Evolutionary conservation across 2,329 filamentous ascomycete genomes (phyloP), one percentile per base, ranked within the genome.

Genomic region (Botrytis porri): DNA sequence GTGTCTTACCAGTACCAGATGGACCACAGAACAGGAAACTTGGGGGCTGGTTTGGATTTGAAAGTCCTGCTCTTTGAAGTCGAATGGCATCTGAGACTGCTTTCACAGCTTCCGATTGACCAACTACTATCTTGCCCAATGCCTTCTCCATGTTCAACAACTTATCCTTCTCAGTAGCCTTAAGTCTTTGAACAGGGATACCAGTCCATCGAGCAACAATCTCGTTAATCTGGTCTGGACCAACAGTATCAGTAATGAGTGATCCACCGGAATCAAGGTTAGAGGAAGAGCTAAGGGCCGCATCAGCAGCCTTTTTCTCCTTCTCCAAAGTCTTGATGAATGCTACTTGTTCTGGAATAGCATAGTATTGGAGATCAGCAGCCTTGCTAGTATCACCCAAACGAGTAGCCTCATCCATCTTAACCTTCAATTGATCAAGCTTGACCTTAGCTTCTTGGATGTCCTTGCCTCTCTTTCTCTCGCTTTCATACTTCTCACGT

Each of bases 11-110:
- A 20, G 96, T 99, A 86, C 96, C 96, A 0, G 95, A 98, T 22
- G 96, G 96, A 85, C 96, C 96, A 80, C 96, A 98, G 89, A 99
- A 99, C 73, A 99, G 88, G 90, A 99, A 99, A 81, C 94, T 97
- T 4, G 96, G 96, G 39, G 96, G 96, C 80, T 97, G 94, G 82
- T 98, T 98, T 43, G 96, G 96, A 81, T 99, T 99, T 83, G 89
- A 89, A 61, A 99, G 92, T 73, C 96, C 96, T 72, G 96, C 98
- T 76, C 96, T 91, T 83, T 98, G 95, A 59, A 99, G 88, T 76
- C 96, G 91, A 80, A 99, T 99, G 70, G 96, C 94, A 80, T 99
- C 98, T 71, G 95, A 95, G 45, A 99, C 96, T 1, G 95, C 94
- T 72, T 89, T 88, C 66, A 98, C 96, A 45, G 96, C 96, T 84